A percentile compares a stretch with the other conserved stretches of the same genome.
Evolutionary conservation across 495 filamentous ascomycete genomes (phyloP).

Genomic region (Cercophora sp.): DNA sequence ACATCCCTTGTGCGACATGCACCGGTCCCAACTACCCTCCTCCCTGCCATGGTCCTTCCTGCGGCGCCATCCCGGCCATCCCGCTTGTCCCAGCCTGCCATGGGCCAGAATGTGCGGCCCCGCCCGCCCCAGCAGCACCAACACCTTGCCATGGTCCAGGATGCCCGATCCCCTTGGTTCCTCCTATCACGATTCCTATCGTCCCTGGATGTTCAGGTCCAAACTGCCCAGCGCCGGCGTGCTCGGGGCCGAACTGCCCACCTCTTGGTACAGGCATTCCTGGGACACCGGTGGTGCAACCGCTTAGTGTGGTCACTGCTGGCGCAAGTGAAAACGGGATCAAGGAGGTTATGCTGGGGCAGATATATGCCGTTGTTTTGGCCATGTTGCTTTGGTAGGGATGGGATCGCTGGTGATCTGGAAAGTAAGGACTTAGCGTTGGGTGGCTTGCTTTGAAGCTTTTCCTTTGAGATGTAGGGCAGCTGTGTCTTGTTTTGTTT

Average conservation of each 20-base stretch:
- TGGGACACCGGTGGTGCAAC: too few relatives aligned
- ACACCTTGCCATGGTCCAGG: too few relatives aligned
- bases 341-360: slow-evolving; percentile 1
- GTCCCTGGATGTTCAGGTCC: not conserved
- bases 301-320: too few relatives aligned
- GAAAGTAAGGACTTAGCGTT: too few relatives aligned
- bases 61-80: not conserved
- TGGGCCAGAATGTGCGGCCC: not conserved
- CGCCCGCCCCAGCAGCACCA: too few relatives aligned
- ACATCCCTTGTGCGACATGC: slow-evolving; percentile 4
- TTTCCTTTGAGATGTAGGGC: too few relatives aligned
- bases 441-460: too few relatives aligned
- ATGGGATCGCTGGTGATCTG: too few relatives aligned
- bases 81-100: not conserved
- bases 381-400: slow-evolving; percentile 3
- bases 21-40: slow-evolving; percentile 5
- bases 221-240: not conserved
- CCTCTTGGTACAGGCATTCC: too few relatives aligned
- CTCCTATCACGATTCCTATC: too few relatives aligned
- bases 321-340: not conserved
- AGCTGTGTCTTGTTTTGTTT: too few relatives aligned
- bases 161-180: too few relatives aligned
- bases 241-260: not conserved
- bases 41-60: not conserved
- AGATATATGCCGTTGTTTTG: slow-evolving; percentile 1